Base-by-base conservation (phyloP, 768 basidiomycete species). In the Stropharia rugosoannulata region DNA sequence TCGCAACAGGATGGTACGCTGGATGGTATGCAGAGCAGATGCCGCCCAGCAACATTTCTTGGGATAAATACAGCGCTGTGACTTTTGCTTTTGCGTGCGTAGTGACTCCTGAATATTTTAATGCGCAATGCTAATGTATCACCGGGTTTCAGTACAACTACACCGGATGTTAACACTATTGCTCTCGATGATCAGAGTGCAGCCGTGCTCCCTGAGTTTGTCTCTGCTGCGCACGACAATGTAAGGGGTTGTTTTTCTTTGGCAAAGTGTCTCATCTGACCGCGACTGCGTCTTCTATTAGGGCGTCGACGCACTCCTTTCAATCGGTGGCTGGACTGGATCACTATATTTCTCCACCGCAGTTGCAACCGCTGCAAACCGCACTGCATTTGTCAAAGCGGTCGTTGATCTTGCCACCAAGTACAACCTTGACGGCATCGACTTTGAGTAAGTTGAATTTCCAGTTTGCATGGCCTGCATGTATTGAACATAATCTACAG, bases 281-380 rank as follows among this genome's bases (percentile, higher is more conserved):
- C n/a, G 25, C 22, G 42, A 39, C n/a, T 40, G 32, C 41, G 44
- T 55, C 58, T 32, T 25, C 19, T 39, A 25, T 1, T 50, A 89
- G 87, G 62, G 67, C 58, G 85, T 89, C 10, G 72, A 75, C 45
- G 82, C 88, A 0, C 66, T 79, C 10, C 56, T 88, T 27, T 81
- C 84, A 0, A 73, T 93, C 15, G 90, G 90, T 27, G 90, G 90
- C 19, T 91, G 87, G 86, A 75, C 71, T 3, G 90, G 89, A 4
- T 77, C 83, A 2, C 66, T 59, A 25, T 88, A 75, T 67, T 91
- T 83, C 66, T 90, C 89, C 1, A 72, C 81, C 5, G 75, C 80
- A 13, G 80, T 91, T 9, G 81, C 77, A 3, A 83, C 78, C 4
- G 67, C 81, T 0, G 68, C 66, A 41, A 88, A 85, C 59, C 77